These are phyloP conservation scores for Tripterygium wilfordii DNA, from an alignment of 177 flowering plant species.

Conservation along the genomic window DNA sequence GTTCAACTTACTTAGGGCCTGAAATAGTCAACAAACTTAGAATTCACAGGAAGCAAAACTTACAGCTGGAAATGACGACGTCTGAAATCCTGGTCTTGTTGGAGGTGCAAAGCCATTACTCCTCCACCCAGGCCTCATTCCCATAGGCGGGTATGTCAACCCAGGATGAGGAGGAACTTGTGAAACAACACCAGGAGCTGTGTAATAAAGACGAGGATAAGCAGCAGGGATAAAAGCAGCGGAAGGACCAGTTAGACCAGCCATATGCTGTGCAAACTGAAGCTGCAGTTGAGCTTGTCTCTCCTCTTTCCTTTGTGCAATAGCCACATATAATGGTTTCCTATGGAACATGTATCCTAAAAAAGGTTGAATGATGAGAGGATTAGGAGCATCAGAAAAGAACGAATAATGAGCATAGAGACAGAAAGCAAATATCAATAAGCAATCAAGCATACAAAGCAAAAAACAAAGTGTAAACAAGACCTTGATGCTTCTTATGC, in stretches of 20 bases:
- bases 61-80: conserved; percentile 35
- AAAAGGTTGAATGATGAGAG: too few relatives aligned
- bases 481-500: too few relatives aligned
- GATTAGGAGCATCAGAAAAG: too few relatives aligned
- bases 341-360: conserved; percentile 63
- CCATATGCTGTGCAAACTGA: conserved; percentile 48
- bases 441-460: too few relatives aligned
- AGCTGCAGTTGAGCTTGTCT: conserved; percentile 67
- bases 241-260: conserved; percentile 52
- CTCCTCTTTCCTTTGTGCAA: conserved; percentile 88
- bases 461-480: too few relatives aligned
- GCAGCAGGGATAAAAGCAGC: conserved; percentile 55
- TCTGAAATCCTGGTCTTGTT: conserved; percentile 47
- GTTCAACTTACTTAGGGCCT: too few relatives aligned
- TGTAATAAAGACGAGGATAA: conserved; percentile 57
- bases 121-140: conserved; percentile 76
- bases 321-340: conserved; percentile 81
- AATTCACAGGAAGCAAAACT: background rate
- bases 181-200: conserved; percentile 48
- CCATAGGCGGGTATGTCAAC: conserved; percentile 62
- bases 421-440: too few relatives aligned
- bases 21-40: background rate
- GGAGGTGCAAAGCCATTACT: conserved; percentile 48
- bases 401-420: too few relatives aligned
- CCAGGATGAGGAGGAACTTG: conserved; percentile 49